A percentile compares a stretch with the other conserved stretches of the same genome.
These are phyloP conservation scores for Setaria italica DNA, from an alignment of 202 grass and related monocot genomes.

Conservation along the genomic window DNA sequence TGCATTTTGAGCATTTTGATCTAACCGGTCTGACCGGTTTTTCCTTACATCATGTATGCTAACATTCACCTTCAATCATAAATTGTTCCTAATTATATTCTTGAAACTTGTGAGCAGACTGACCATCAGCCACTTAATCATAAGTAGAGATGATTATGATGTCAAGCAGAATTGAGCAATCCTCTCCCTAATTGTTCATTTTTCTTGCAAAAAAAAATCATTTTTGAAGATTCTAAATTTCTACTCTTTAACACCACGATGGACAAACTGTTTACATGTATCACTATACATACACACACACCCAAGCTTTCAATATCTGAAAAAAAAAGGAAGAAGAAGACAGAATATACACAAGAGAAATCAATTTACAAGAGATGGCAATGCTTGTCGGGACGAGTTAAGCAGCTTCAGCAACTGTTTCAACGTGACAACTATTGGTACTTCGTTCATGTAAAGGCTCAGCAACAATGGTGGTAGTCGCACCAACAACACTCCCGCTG, in stretches of 20 bases:
- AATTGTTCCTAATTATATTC: too few species aligned
- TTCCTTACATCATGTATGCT: too few species aligned
- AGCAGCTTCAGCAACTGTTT: not conserved
- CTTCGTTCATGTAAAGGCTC: not conserved
- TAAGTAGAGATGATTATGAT: too few species aligned
- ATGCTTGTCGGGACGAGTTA: not conserved
- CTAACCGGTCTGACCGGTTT: too few species aligned
- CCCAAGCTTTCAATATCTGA: not conserved
- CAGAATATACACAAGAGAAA: not conserved
- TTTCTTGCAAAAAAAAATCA: too few species aligned
- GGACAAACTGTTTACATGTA: not conserved
- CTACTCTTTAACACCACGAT: not conserved
- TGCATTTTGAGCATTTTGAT: too few species aligned
- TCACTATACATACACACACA: not conserved
- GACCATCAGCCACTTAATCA: too few species aligned
- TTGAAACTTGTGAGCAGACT: too few species aligned
- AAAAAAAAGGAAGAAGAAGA: not conserved
- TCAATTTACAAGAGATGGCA: not conserved
- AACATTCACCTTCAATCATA: too few species aligned
- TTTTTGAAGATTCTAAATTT: too few species aligned
- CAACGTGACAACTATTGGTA: not conserved
- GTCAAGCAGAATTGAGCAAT: too few species aligned
- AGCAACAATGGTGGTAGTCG: not conserved
- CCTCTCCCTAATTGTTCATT: too few species aligned
- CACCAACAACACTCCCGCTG: not conserved